A percentile compares a stretch with the other conserved stretches of the same genome.
Evolutionary conservation across 495 filamentous ascomycete species (phyloP).

Genomic region (Aspergillus avenaceus): DNA sequence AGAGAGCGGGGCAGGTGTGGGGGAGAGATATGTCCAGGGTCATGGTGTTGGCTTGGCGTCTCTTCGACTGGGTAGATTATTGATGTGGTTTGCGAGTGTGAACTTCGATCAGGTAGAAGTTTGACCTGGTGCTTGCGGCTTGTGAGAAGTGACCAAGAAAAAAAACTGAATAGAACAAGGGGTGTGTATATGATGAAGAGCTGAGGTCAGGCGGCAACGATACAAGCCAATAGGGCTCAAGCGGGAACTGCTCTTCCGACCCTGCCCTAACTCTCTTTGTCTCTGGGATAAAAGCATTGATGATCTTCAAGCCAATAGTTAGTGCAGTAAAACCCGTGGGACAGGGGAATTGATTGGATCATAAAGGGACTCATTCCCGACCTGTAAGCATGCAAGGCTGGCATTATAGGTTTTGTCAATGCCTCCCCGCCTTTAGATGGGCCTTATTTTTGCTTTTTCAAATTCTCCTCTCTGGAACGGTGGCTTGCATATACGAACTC

Average conservation of each 20-base stretch:
- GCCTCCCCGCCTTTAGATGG: too few relatives aligned
- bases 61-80: too few relatives aligned
- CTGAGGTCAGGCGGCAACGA: background rate
- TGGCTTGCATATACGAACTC: too few relatives aligned
- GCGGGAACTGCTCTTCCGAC: background rate
- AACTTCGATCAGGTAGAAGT: background rate
- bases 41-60: background rate
- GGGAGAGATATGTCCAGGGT: slow-evolving; percentile 3
- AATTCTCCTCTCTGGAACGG: too few relatives aligned
- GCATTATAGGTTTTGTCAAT: background rate
- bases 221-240: background rate
- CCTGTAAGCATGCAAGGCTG: background rate
- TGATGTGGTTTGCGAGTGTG: too few relatives aligned
- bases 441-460: too few relatives aligned
- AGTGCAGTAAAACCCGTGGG: background rate
- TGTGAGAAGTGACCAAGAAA: background rate
- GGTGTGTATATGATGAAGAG: background rate
- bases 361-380: background rate
- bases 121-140: background rate
- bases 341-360: background rate
- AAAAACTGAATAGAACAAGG: background rate
- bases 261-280: background rate
- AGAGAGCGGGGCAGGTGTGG: slow-evolving; percentile 1
- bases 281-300: background rate
- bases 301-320: background rate